These are phyloP conservation scores for Chalciporus sphaerocephalus DNA, from an alignment of 768 basidiomycete species.

Conservation along the genomic window DNA sequence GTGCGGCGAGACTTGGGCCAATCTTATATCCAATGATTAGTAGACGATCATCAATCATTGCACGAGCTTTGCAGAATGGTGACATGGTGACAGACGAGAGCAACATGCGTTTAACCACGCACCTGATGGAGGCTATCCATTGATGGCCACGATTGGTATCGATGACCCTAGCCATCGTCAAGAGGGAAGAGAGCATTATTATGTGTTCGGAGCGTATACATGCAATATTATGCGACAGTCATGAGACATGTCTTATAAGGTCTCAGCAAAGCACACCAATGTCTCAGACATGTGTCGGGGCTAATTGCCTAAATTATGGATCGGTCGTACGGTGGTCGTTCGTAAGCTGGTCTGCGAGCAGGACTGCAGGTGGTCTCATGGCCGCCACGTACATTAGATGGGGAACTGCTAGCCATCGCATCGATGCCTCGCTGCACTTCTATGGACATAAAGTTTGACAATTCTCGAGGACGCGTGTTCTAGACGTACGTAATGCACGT, in stretches of 20 bases:
- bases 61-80: not conserved
- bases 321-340: no score
- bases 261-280: no score
- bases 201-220: conserved; percentile 11
- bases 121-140: conserved; percentile 12
- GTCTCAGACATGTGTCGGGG: no score
- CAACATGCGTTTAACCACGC: conserved; percentile 18
- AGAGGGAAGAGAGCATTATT: conserved; percentile 1
- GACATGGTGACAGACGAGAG: conserved; percentile 1
- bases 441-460: conserved; percentile 1
- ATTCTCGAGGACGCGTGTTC: not conserved
- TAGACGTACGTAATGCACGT: conserved; percentile 26
- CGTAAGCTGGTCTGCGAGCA: not conserved
- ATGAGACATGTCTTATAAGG: not conserved
- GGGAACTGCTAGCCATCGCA: not conserved
- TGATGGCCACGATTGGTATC: conserved; percentile 26
- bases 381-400: not conserved
- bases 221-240: conserved; percentile 8
- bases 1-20: no score
- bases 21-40: not conserved
- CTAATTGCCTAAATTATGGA: no score
- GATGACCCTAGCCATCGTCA: conserved; percentile 19
- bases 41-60: no score
- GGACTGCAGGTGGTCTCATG: not conserved
- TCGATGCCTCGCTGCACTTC: not conserved